Percentiles rank a stretch among this genome's conserved stretches.
Evolutionary conservation across 192 early-diverging fungal genomes (phyloP).

Genomic region (Backusella macrospora): DNA sequence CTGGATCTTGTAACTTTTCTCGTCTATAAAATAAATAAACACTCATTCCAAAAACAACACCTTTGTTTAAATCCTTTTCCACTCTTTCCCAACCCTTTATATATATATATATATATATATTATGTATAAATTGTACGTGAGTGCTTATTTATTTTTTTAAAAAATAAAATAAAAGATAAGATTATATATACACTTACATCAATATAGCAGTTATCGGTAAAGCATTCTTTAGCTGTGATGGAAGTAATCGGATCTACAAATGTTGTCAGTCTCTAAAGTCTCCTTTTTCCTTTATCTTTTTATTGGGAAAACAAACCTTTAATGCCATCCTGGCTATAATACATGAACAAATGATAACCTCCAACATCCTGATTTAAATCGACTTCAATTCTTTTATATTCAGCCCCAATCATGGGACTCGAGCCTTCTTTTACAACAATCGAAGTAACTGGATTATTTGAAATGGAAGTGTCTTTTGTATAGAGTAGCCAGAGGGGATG

Average conservation of each 20-base stretch:
- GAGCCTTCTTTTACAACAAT: conserved; percentile 48
- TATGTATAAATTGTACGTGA: too few relatives aligned
- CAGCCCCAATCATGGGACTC: conserved; percentile 41
- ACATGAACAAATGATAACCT: conserved; percentile 24
- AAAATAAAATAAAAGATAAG: background rate
- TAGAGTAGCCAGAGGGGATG: conserved; percentile 27
- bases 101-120: background rate
- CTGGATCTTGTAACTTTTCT: conserved; percentile 1
- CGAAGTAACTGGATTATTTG: conserved; percentile 37
- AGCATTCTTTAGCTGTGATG: conserved; percentile 32
- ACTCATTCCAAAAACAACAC: conserved; percentile 31
- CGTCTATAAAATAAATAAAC: conserved; percentile 33
- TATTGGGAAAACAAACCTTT: conserved; percentile 14
- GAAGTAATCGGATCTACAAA: conserved; percentile 26
- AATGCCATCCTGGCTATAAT: conserved; percentile 25
- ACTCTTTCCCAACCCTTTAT: conserved; percentile 35
- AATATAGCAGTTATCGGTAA: conserved; percentile 32
- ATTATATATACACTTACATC: conserved; percentile 17
- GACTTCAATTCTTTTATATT: conserved; percentile 44
- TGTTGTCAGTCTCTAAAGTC: too few relatives aligned
- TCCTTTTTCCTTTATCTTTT: too few relatives aligned
- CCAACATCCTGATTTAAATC: conserved; percentile 45
- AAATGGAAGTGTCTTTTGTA: conserved; percentile 30
- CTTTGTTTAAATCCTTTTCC: conserved; percentile 29
- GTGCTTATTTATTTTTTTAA: background rate